Evolutionary conservation across 2,329 filamentous ascomycete species (phyloP).

Genomic region (Aspergillus thermomutatus): DNA sequence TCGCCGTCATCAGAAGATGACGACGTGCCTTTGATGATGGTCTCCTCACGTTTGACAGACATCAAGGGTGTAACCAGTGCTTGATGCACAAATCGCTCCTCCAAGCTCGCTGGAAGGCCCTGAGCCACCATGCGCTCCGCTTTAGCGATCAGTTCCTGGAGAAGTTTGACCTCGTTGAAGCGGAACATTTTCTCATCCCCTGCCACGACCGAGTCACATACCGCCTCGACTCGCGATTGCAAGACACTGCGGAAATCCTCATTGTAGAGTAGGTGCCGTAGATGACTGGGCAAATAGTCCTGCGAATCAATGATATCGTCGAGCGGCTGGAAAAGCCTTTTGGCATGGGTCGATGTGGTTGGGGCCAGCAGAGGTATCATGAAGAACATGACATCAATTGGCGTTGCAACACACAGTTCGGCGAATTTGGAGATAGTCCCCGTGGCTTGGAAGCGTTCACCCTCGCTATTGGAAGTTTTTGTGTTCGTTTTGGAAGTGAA

Average conservation of each 20-base stretch:
- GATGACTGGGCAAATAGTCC: conserved; percentile 39
- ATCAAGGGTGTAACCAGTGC: conserved; percentile 73
- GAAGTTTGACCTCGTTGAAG: conserved; percentile 68
- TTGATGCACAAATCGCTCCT: conserved; percentile 76
- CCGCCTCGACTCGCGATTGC: conserved; percentile 62
- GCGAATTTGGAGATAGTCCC: conserved; percentile 64
- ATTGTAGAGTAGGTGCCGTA: conserved; percentile 40
- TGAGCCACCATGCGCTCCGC: conserved; percentile 63
- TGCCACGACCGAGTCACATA: conserved; percentile 80
- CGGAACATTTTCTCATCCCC: conserved; percentile 84
- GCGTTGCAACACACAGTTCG: conserved; percentile 78
- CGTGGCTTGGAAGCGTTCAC: conserved; percentile 9
- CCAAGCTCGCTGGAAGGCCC: conserved; percentile 74
- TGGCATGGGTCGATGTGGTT: conserved; percentile 38
- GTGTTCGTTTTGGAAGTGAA: conserved; percentile 37
- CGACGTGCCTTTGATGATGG: conserved; percentile 22
- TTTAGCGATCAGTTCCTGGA: conserved; percentile 64
- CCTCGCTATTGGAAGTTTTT: conserved; percentile 12
- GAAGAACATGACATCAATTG: conserved; percentile 80
- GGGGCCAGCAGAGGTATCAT: conserved; percentile 67
- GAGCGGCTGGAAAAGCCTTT: conserved; percentile 44
- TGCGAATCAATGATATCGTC: conserved; percentile 49
- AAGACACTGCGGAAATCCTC: conserved; percentile 46
- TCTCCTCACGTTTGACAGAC: conserved; percentile 60
- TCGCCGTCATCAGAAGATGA: conserved; percentile 24